Evolutionary conservation across 805 yeast species (phyloP).

Genomic region (Dipodascus geniculatus): DNA sequence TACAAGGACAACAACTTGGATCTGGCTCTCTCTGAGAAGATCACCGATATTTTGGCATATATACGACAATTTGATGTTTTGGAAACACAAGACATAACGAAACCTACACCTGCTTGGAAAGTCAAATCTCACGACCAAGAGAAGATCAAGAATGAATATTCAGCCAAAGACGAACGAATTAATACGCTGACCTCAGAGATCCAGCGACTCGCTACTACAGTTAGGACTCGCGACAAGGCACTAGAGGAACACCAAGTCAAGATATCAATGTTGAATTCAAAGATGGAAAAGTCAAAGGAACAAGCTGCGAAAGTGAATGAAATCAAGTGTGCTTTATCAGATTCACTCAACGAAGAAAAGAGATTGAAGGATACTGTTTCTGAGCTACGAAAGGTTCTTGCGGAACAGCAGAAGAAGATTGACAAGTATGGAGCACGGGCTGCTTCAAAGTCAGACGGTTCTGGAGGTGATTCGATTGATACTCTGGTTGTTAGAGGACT

Average conservation of each 20-base stretch:
- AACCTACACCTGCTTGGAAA: constrained; percentile 17
- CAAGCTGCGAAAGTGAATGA: constrained; percentile 14
- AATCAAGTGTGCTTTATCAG: constrained; percentile 7
- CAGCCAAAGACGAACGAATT: constrained; percentile 9
- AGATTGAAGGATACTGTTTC: constrained; percentile 7
- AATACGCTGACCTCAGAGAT: constrained; percentile 13
- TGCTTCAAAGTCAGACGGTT: neutral
- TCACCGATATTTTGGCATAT: neutral
- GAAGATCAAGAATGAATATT: constrained; percentile 6
- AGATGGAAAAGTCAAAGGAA: constrained; percentile 14
- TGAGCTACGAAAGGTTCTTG: constrained; percentile 5
- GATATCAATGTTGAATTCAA: constrained; percentile 13
- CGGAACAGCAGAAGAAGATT: constrained; percentile 10
- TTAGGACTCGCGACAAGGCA: constrained; percentile 13
- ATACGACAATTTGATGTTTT: constrained; percentile 1
- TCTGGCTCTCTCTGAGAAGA: neutral
- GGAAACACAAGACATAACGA: constrained; percentile 2
- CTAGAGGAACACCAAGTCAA: constrained; percentile 20
- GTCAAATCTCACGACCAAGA: constrained; percentile 11
- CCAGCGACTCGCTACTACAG: constrained; percentile 10
- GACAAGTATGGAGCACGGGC: constrained; percentile 8
- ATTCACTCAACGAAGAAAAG: constrained; percentile 6
- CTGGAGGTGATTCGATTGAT: constrained; percentile 7
- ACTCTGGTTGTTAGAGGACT: constrained; percentile 5
- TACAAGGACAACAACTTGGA: neutral